Evolutionary conservation across 768 basidiomycete species (phyloP).

Genomic region (Suillus weaverae): DNA sequence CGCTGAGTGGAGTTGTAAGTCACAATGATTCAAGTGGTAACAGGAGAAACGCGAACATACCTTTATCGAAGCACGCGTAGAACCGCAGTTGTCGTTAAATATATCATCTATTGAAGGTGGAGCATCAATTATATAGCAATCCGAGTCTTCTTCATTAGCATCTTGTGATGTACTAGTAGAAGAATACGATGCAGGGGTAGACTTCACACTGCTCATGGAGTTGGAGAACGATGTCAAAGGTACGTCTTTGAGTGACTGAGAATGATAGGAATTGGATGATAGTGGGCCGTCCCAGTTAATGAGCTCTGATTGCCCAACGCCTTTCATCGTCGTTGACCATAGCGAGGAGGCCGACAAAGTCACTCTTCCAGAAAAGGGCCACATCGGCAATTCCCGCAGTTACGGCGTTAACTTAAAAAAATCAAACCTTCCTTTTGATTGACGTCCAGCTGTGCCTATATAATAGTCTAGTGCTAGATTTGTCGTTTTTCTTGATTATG

Average conservation of each 20-base stretch:
- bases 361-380: background rate
- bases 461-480: background rate
- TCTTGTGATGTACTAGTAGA: background rate
- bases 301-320: background rate
- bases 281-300: background rate
- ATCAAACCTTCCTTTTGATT: background rate
- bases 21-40: conserved; percentile 7
- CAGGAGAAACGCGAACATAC: conserved; percentile 10
- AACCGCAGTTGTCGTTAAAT: conserved; percentile 11
- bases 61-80: conserved; percentile 10
- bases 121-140: background rate
- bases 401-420: background rate
- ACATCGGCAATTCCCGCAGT: background rate
- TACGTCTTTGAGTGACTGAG: background rate
- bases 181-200: conserved; percentile 2
- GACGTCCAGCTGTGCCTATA: too few species aligned
- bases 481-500: background rate
- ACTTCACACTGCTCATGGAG: background rate
- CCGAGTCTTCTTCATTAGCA: background rate
- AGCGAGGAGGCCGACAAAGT: background rate
- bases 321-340: background rate
- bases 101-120: background rate
- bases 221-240: background rate
- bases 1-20: conserved; percentile 14
- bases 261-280: background rate